These are phyloP conservation scores for Hypoxylon fuscum DNA, from an alignment of 495 filamentous ascomycete species.

Conservation along the genomic window DNA sequence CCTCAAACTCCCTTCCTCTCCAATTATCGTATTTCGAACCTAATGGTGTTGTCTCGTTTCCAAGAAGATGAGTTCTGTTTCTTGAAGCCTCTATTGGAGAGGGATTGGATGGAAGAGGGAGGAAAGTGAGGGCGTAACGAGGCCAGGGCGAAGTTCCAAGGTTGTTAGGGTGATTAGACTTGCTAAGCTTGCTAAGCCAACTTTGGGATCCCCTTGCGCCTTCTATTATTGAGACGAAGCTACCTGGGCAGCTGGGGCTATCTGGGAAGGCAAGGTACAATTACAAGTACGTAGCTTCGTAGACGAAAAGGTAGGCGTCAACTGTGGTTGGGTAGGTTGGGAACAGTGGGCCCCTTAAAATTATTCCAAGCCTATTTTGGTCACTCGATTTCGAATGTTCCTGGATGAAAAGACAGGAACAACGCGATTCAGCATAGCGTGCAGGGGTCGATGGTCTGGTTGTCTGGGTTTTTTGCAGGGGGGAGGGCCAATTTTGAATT, in stretches of 20 bases:
- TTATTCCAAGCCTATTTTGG: constrained; percentile 39
- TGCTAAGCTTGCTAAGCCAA: constrained; percentile 38
- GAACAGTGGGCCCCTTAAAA: constrained; percentile 36
- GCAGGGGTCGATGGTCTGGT: constrained; percentile 31
- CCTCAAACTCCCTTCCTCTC: constrained; percentile 36
- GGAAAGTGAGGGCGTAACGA: constrained; percentile 26
- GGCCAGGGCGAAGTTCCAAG: constrained; percentile 21
- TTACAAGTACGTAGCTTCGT: not conserved
- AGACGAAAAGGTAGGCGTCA: constrained; percentile 15
- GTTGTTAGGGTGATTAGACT: constrained; percentile 37
- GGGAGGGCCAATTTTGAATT: constrained; percentile 26
- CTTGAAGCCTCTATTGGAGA: constrained; percentile 16
- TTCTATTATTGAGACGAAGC: constrained; percentile 31
- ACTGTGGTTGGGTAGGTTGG: constrained; percentile 29
- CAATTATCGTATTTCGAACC: constrained; percentile 35
- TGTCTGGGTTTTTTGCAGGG: constrained; percentile 39
- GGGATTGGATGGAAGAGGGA: constrained; percentile 25
- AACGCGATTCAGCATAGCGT: constrained; percentile 30
- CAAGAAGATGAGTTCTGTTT: constrained; percentile 29
- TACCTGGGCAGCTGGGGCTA: not conserved
- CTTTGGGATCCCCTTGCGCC: constrained; percentile 37
- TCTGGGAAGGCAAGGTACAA: not conserved
- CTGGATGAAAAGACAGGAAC: constrained; percentile 38
- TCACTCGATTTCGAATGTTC: constrained; percentile 29
- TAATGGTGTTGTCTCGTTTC: constrained; percentile 28